Evolutionary conservation across 1,284 basidiomycete genomes (phyloP), one percentile per base, ranked within the genome.

Genomic region (Melampsora larici-populina): DNA sequence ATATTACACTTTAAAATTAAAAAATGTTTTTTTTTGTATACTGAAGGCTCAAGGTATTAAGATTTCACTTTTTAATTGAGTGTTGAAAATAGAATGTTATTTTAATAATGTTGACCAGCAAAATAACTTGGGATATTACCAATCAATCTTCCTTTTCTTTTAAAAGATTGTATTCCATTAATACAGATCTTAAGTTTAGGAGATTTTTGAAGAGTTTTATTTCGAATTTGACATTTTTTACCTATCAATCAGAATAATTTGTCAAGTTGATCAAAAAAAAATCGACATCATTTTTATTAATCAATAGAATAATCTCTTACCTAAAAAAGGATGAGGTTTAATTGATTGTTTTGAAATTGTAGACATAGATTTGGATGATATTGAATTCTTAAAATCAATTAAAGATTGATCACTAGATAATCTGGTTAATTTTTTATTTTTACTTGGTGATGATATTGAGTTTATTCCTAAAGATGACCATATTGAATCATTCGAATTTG

Each of bases 81-180:
- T n/a, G n/a, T 9, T 36, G 36, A 36, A 36, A 36, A 36, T 58
- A 24, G 24, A n/a, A 58, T 58, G 21, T 58, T 3, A 17, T 15
- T 58, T 58, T n/a, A 58, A n/a, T 58, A 58, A 58, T 58, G 55
- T 58, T 58, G 55, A 24, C 55, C 55, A 58, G 55, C n/a, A 24
- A 58, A 58, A 58, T 58, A 58, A 58, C 55, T 58, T 24, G 55
- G 55, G n/a, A 58, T n/a, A 29, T 58, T 58, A 8, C 55, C 55
- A 58, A 58, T 58, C n/a, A n/a, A n/a, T 58, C 55, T n/a, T 24
- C 55, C 55, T 24, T 24, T 24, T 58, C 29, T 58, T 24, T 58
- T 58, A n/a, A 24, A 24, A 0, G n/a, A 29, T 9, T 24, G 4
- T 29, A 58, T 9, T 24, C 29, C n/a, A 24, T 58, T n/a, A 9